Evolutionary conservation across 129 eudicot species (phyloP).

Genomic region (Artemisia annua): DNA sequence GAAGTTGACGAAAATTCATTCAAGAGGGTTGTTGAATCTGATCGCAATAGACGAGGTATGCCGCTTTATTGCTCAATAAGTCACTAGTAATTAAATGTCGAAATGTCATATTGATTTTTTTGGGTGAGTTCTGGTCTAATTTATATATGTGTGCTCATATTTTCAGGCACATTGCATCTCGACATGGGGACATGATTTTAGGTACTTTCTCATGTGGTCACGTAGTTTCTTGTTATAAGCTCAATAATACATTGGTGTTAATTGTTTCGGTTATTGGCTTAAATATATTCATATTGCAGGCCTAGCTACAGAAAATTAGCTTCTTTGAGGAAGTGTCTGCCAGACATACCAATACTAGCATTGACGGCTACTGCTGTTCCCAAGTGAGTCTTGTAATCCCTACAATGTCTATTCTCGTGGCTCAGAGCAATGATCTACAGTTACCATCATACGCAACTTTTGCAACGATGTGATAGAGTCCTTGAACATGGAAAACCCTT

Average conservation of each 20-base stretch:
- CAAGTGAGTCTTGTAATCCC: slow-evolving; percentile 56
- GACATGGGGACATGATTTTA: slow-evolving; percentile 97
- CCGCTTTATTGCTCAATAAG: background rate
- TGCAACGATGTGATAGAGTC: no score
- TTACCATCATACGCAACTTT: background rate
- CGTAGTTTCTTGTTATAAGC: slow-evolving; percentile 7
- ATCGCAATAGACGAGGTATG: slow-evolving; percentile 94
- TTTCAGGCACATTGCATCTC: slow-evolving; percentile 97
- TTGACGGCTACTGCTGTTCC: slow-evolving; percentile 99
- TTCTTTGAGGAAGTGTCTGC: slow-evolving; percentile 66
- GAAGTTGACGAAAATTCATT: slow-evolving; percentile 65
- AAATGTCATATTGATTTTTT: slow-evolving; percentile 5
- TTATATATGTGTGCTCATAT: slow-evolving; percentile 19
- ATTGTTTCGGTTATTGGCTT: slow-evolving; percentile 11
- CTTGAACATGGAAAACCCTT: no score
- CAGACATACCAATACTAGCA: slow-evolving; percentile 77
- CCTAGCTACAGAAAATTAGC: slow-evolving; percentile 96
- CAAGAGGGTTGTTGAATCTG: slow-evolving; percentile 80
- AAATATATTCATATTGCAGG: slow-evolving; percentile 41
- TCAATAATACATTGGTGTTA: background rate
- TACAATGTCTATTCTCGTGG: background rate
- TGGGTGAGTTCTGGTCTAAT: background rate
- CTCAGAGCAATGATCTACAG: slow-evolving; percentile 4
- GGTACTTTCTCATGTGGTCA: slow-evolving; percentile 37
- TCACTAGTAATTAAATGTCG: background rate